phyloP scores from a whole-genome alignment of 805 yeast species.

The Sungouiozyma ichnusensis region DNA sequence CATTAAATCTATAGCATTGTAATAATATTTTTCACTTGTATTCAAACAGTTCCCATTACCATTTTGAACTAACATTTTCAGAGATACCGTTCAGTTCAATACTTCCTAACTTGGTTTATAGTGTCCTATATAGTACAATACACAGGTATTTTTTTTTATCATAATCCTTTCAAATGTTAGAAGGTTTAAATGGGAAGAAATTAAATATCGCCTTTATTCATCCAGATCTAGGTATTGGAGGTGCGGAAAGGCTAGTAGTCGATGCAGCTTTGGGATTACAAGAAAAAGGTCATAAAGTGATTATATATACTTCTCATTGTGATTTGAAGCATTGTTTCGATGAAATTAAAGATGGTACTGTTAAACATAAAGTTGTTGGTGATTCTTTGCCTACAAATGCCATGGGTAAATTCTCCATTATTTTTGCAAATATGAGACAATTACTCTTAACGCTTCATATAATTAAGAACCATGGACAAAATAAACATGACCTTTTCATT shows the following conservation, averaged over 20 bases:
- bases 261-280: conserved; percentile 90
- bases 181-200: not conserved
- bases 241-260: conserved; percentile 94
- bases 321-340: conserved; percentile 83
- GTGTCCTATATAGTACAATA: too few species aligned
- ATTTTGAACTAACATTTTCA: too few species aligned
- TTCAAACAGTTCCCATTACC: not conserved
- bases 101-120: too few species aligned
- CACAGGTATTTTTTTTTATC: too few species aligned
- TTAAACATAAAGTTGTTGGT: conserved; percentile 67
- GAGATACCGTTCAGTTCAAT: too few species aligned
- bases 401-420: conserved; percentile 57
- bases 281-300: conserved; percentile 49
- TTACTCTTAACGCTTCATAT: conserved; percentile 49
- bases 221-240: conserved; percentile 95
- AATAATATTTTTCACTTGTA: not conserved
- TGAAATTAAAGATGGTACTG: conserved; percentile 52
- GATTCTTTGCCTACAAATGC: conserved; percentile 71
- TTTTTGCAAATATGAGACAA: conserved; percentile 80
- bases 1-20: too few species aligned
- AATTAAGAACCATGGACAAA: conserved; percentile 34
- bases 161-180: not conserved
- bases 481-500: conserved; percentile 56
- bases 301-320: conserved; percentile 82
- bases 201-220: conserved; percentile 76